Base-by-base conservation (phyloP, 192 early-diverging fungal species). In the Oehlia diaphana region DNA sequence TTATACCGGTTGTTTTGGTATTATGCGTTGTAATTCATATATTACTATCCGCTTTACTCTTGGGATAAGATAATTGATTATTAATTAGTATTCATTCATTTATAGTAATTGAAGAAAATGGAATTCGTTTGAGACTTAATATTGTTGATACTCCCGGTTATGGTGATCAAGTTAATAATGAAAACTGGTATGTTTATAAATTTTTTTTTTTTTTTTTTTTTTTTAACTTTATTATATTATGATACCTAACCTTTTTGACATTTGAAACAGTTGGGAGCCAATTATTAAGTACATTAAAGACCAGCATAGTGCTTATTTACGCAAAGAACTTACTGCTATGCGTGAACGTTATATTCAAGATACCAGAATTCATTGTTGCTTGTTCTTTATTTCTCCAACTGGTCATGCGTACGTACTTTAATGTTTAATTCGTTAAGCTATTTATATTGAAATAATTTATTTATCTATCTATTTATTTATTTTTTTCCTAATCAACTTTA, bases 211-310 rank as follows among this genome's bases (percentile, higher is more conserved):
- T 35, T 35, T 35, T 35, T 35, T 35, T 31, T 31, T 31, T 31
- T 31, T 31, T 1, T 2, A 37, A n/a, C 63, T 49, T 21, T 67
- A 9, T 63, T 72, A 74, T 63, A 37, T 42, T 21, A 26, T 72
- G 3, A 50, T 35, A 39, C 33, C 72, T 66, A 50, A 58, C 61
- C 28, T n/a, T 81, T 31, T 47, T 47, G 9, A 47, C 9, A 62
- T 33, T 12, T n/a, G 31, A 68, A 70, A 28, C 81, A 94, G 93
- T 86, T 98, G 96, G 96, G 95, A 96, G 77, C 96, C 95, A n/a
- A 95, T 99, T 78, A 92, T 96, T 83, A 97, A 97, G 87, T 96
- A 97, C 89, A 98, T 99, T 83, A 96, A 97, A 89, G 98, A 98
- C 83, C 98, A 98, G 88, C 97, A 99, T 89, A 93, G 93, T 26